Conservation (phyloP, 352 stramenopile genomes). For the Pythium diclinum region DNA sequence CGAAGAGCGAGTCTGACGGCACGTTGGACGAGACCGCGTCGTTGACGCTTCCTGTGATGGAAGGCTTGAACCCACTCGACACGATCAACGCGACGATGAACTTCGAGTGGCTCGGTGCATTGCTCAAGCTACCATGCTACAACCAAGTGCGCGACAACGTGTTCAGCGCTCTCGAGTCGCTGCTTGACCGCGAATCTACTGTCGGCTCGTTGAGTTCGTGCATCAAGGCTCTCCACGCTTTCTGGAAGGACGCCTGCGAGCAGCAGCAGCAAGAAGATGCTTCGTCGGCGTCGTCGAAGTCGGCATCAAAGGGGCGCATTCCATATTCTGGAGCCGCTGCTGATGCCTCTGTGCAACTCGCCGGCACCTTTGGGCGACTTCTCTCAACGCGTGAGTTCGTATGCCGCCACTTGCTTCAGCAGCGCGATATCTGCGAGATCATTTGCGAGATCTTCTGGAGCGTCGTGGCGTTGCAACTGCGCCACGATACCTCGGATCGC, state of each 20-base stretch:
- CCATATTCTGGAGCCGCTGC: constrained; percentile 25
- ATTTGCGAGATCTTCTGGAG: constrained; percentile 70
- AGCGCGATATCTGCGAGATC: constrained; percentile 54
- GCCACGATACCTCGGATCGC: constrained; percentile 39
- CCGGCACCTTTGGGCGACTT: constrained; percentile 62
- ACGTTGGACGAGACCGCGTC: constrained; percentile 30
- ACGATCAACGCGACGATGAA: constrained; percentile 32
- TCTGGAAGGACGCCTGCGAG: constrained; percentile 45
- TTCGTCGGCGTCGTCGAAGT: constrained; percentile 1
- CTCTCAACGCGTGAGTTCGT: constrained; percentile 68
- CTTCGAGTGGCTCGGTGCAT: constrained; percentile 68
- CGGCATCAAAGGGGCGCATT: constrained; percentile 1
- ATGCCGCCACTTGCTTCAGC: constrained; percentile 52
- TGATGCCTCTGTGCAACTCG: constrained; percentile 59
- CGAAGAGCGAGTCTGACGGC: constrained; percentile 28
- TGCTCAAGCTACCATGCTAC: constrained; percentile 71
- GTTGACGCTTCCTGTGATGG: constrained; percentile 11
- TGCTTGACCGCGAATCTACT: constrained; percentile 72
- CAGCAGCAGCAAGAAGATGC: not conserved
- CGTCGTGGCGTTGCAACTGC: constrained; percentile 63
- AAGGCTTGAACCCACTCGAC: constrained; percentile 29
- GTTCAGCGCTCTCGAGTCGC: constrained; percentile 60
- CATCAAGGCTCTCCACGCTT: constrained; percentile 61
- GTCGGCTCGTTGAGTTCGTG: constrained; percentile 62
- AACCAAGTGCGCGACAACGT: constrained; percentile 47